A percentile compares a stretch with the other conserved stretches of the same genome.
These are phyloP conservation scores for Cutaneotrichosporon spelunceum DNA, from an alignment of 1,284 basidiomycete genomes.

Conservation along the genomic window DNA sequence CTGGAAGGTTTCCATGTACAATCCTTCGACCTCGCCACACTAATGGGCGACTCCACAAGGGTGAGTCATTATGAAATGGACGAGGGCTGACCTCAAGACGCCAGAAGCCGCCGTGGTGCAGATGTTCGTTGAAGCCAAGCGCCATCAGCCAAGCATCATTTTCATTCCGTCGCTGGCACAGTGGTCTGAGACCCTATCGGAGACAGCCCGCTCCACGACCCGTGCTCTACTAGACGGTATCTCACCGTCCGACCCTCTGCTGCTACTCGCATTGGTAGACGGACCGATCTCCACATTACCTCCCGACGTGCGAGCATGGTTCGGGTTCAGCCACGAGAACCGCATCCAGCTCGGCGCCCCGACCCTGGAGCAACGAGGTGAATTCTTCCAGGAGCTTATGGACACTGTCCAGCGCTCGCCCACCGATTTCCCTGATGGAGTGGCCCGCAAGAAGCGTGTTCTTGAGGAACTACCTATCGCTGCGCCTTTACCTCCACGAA, in stretches of 20 bases:
- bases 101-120: constrained; percentile 91
- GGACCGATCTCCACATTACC: constrained; percentile 69
- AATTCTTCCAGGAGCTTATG: constrained; percentile 75
- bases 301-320: constrained; percentile 84
- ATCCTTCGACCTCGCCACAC: constrained; percentile 80
- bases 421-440: constrained; percentile 84
- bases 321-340: constrained; percentile 73
- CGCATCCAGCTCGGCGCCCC: constrained; percentile 65
- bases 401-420: constrained; percentile 70
- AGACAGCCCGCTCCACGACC: constrained; percentile 78
- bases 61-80: constrained; percentile 54
- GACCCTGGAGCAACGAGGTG: constrained; percentile 59
- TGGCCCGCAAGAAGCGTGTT: constrained; percentile 76
- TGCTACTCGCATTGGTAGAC: constrained; percentile 85
- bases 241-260: constrained; percentile 83
- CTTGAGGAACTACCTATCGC: constrained; percentile 85
- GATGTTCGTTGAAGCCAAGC: constrained; percentile 95
- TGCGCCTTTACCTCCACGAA: constrained; percentile 79
- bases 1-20: constrained; percentile 96
- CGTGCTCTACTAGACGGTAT: constrained; percentile 87
- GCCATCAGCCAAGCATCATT: constrained; percentile 92
- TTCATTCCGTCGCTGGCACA: constrained; percentile 86
- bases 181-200: constrained; percentile 82
- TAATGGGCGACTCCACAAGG: constrained; percentile 85
- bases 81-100: constrained; percentile 59